Evolutionary conservation across 2,329 filamentous ascomycete genomes (phyloP).

Genomic region (Aplosporella prunicola): DNA sequence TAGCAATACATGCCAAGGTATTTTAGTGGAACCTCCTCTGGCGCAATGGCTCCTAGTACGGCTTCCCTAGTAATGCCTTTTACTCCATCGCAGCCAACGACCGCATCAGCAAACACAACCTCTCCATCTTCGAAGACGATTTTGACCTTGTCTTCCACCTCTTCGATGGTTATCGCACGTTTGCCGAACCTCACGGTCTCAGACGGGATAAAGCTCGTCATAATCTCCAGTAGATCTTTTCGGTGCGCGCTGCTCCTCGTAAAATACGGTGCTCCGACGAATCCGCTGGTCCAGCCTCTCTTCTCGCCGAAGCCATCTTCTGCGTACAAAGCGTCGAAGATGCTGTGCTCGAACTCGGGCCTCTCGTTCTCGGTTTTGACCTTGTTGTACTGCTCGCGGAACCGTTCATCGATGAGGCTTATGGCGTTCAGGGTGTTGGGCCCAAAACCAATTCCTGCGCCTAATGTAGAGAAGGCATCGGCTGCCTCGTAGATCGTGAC

Average conservation of each 20-base stretch:
- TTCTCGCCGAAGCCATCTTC: conserved; percentile 33
- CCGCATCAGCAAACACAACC: conserved; percentile 24
- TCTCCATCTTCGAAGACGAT: conserved; percentile 28
- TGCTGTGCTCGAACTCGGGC: conserved; percentile 28
- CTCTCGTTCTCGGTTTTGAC: conserved; percentile 32
- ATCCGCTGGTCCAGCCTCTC: conserved; percentile 28
- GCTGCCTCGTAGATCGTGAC: conserved; percentile 8
- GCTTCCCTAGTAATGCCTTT: background rate
- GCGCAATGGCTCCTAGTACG: conserved; percentile 15
- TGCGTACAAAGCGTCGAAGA: conserved; percentile 34
- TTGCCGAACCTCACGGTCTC: conserved; percentile 22
- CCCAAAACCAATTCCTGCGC: conserved; percentile 20
- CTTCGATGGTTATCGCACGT: conserved; percentile 19
- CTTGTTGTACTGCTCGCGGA: conserved; percentile 30
- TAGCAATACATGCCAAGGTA: conserved; percentile 23
- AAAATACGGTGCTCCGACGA: conserved; percentile 29
- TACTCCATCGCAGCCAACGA: conserved; percentile 8
- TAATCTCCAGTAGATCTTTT: conserved; percentile 34
- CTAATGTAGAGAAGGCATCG: conserved; percentile 5
- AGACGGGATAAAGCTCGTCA: conserved; percentile 36
- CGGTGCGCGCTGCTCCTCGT: conserved; percentile 34
- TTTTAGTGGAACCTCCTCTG: conserved; percentile 15
- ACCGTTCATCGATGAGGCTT: conserved; percentile 31
- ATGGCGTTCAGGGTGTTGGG: conserved; percentile 36
- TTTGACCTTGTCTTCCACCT: conserved; percentile 27